Evolutionary conservation across 768 basidiomycete species (phyloP).

Genomic region (Leccinellum rugosiceps): DNA sequence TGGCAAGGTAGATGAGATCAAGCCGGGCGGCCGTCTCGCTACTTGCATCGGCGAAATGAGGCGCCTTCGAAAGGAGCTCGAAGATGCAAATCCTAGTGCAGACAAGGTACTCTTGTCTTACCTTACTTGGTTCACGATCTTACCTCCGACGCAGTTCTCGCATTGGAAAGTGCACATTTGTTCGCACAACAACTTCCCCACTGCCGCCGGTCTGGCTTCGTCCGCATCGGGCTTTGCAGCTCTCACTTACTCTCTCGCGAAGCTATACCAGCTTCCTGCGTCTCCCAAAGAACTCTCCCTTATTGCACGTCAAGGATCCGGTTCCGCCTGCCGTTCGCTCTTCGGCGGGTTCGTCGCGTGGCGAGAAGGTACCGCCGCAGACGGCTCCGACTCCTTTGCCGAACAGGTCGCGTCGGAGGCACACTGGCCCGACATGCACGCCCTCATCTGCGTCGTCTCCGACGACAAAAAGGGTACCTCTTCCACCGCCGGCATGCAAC

Average conservation of each 20-base stretch:
- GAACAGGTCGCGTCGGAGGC: conserved; percentile 77
- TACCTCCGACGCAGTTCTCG: conserved; percentile 13
- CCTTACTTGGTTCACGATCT: background rate
- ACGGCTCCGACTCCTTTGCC: conserved; percentile 86
- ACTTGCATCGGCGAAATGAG: conserved; percentile 90
- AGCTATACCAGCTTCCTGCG: conserved; percentile 79
- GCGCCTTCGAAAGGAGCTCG: conserved; percentile 66
- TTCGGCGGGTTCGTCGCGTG: conserved; percentile 98
- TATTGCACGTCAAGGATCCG: conserved; percentile 96
- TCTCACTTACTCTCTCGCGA: conserved; percentile 83
- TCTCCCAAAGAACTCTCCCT: conserved; percentile 81
- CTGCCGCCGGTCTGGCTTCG: conserved; percentile 95
- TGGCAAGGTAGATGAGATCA: conserved; percentile 88
- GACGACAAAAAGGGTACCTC: conserved; percentile 97
- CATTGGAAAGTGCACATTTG: conserved; percentile 77
- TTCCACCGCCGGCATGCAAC: conserved; percentile 96
- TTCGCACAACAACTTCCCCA: conserved; percentile 98
- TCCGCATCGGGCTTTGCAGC: conserved; percentile 98
- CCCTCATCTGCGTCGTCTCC: conserved; percentile 94
- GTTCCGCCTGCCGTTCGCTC: conserved; percentile 96
- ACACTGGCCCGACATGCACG: conserved; percentile 96
- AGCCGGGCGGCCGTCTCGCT: conserved; percentile 67
- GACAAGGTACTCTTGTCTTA: conserved; percentile 52
- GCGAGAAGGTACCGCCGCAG: conserved; percentile 52
- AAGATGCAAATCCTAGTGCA: conserved; percentile 60